Evolutionary conservation across 2,329 filamentous ascomycete genomes (phyloP).

Genomic region (Fusarium guadeloupense): DNA sequence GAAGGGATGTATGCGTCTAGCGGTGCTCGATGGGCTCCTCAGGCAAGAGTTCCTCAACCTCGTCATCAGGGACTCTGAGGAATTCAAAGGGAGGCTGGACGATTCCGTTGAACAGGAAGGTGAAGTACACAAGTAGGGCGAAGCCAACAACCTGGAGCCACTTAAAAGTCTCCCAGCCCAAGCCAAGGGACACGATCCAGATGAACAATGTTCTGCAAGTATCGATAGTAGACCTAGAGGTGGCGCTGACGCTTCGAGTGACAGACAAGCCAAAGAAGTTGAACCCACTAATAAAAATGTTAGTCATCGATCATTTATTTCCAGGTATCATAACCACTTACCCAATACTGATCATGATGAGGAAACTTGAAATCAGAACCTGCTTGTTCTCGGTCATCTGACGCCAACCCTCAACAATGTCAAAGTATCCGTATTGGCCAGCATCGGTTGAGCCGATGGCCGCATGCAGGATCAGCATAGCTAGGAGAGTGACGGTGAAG

Average conservation of each 20-base stretch:
- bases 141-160: conserved; percentile 95
- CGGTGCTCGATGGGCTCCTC: conserved; percentile 85
- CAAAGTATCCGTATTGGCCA: conserved; percentile 86
- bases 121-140: conserved; percentile 90
- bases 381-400: conserved; percentile 78
- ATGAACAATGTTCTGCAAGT: conserved; percentile 98
- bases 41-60: conserved; percentile 73
- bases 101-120: conserved; percentile 95
- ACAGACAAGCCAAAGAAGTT: conserved; percentile 98
- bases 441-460: conserved; percentile 77
- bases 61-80: conserved; percentile 62
- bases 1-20: conserved; percentile 19
- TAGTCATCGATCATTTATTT: conserved; percentile 13
- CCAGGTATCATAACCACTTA: conserved; percentile 51
- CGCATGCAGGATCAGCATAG: conserved; percentile 83
- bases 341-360: conserved; percentile 99
- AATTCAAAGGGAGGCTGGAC: conserved; percentile 81
- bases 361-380: conserved; percentile 78
- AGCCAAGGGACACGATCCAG: conserved; percentile 91
- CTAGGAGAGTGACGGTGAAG: conserved; percentile 78
- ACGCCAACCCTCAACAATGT: conserved; percentile 84
- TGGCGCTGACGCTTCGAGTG: conserved; percentile 88
- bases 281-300: conserved; percentile 73
- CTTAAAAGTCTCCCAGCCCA: conserved; percentile 98
- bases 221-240: conserved; percentile 93